Base-by-base conservation (phyloP, 192 early-diverging fungal species). In the Phlyctochytrium planicorne region DNA sequence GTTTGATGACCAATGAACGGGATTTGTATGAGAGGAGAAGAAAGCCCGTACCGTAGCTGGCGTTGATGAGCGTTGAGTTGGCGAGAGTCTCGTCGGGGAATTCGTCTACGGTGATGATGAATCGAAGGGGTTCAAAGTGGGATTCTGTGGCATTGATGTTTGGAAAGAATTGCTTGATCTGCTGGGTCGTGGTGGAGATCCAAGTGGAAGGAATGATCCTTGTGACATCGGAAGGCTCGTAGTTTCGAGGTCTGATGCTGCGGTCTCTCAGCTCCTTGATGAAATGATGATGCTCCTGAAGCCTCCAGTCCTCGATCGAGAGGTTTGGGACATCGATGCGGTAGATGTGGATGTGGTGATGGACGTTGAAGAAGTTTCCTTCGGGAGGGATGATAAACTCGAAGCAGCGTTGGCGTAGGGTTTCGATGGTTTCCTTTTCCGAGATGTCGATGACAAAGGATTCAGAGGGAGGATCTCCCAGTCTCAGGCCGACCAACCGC, bases 311-410 rank as follows among this genome's bases (percentile, higher is more conserved):
- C 10, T 47, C 40, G 20, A 14, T 14, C 10, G 40, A 6, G 10
- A 47, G 6, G 40, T 47, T 47, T 6, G 40, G 40, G 10, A 47
- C 40, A 47, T 47, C 40, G 40, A 47, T 20, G 40, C 40, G 40
- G 40, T 47, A 47, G 40, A 47, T 47, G 40, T 47, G 40, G 40
- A 47, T 47, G 40, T 47, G 40, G 10, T 47, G 40, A 20, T 47
- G 40, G 40, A 47, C 20, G 40, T 47, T 47, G 40, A 47, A 47
- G 10, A 6, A 47, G 6, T 6, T 20, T 6, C 40, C 40, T 6
- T 20, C 10, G 20, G 40, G 40, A 20, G 40, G 40, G 40, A 14
- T 20, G 40, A 47, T 20, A 20, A 47, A 47, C 20, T 47, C 40
- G 20, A 47, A 47, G 40, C 6, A 14, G 10, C 20, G 6, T 47